A percentile compares a stretch with the other conserved stretches of the same genome.
phyloP scores from a whole-genome alignment of 495 filamentous ascomycete species.

The Aspergillus cristatus region DNA sequence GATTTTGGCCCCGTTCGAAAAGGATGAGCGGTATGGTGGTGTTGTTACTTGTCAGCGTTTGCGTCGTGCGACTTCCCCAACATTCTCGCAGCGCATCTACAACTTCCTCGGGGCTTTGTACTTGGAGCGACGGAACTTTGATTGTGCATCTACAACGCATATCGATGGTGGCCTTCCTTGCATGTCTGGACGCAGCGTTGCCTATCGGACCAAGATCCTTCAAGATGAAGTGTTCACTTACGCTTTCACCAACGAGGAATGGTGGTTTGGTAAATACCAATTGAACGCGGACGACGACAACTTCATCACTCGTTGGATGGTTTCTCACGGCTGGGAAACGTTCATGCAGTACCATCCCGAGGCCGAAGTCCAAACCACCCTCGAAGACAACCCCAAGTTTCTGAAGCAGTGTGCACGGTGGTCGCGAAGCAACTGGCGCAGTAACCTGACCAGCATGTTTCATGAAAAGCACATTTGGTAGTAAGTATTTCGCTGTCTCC shows the following conservation, averaged over 20 bases:
- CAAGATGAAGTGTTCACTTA: slow-evolving; percentile 64
- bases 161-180: slow-evolving; percentile 81
- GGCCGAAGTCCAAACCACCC: slow-evolving; percentile 64
- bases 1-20: slow-evolving; percentile 78
- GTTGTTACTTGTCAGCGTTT: slow-evolving; percentile 78
- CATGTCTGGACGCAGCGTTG: slow-evolving; percentile 78
- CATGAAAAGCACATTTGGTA: slow-evolving; percentile 58
- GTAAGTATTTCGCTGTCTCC: slow-evolving; percentile 38
- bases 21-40: slow-evolving; percentile 60
- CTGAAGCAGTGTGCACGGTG: slow-evolving; percentile 72
- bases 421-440: slow-evolving; percentile 75
- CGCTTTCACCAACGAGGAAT: slow-evolving; percentile 63
- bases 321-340: slow-evolving; percentile 66
- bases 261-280: slow-evolving; percentile 56
- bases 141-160: slow-evolving; percentile 78
- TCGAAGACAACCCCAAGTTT: slow-evolving; percentile 66
- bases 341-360: slow-evolving; percentile 67
- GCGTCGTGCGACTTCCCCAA: slow-evolving; percentile 50
- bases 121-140: slow-evolving; percentile 77
- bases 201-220: slow-evolving; percentile 74
- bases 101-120: slow-evolving; percentile 76
- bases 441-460: slow-evolving; percentile 69
- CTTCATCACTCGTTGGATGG: slow-evolving; percentile 73
- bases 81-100: slow-evolving; percentile 50
- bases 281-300: slow-evolving; percentile 82